Evolutionary conservation across 2,329 filamentous ascomycete species (phyloP), one percentile per base, ranked within the genome.

Genomic region (Trichoderma koningii): DNA sequence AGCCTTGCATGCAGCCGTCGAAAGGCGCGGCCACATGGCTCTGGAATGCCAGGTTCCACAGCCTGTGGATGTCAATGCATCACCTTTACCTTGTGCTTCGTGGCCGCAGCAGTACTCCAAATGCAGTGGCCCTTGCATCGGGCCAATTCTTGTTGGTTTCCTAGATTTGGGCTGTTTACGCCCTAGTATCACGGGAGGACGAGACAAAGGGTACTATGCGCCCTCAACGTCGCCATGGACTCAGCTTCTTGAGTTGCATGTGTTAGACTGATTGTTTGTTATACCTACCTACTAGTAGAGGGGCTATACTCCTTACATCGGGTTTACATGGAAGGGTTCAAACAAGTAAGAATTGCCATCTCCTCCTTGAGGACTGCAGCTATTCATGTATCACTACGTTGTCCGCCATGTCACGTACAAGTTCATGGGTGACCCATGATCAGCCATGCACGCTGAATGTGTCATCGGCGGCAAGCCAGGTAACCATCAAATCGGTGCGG

Each of bases 61-160:
- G 5, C 55, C 17, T 41, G 34, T 28, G 50, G 34, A 21, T 52
- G 30, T 14, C 23, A 28, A 10, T 44, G 19, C 30, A 50, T 50
- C 7, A 9, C 5, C n/a, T 19, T 5, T n/a, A 38, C 34, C 3
- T 38, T 14, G 34, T 38, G 34, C 34, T 38, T 14, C 5, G 10
- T 14, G 14, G 34, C 5, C 12, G 34, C 12, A 38, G 34, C 3
- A 12, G 19, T 19, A 28, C 42, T 44, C 17, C 1, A 17, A n/a
- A 62, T 51, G 50, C 14, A n/a, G 41, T 55, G 38, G 2, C 50
- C 41, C 50, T 63, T 63, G 41, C 59, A 19, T 63, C 14, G 42
- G 47, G 12, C 3, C 30, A 14, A 26, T 7, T 42, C 17, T 19
- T 26, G 1, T 9, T 28, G 19, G 47, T 23, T 28, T 50, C 7